Percentiles rank a stretch among this genome's conserved stretches.
Conservation (phyloP, 352 stramenopile species). For the Phytopythium boreale region DNA sequence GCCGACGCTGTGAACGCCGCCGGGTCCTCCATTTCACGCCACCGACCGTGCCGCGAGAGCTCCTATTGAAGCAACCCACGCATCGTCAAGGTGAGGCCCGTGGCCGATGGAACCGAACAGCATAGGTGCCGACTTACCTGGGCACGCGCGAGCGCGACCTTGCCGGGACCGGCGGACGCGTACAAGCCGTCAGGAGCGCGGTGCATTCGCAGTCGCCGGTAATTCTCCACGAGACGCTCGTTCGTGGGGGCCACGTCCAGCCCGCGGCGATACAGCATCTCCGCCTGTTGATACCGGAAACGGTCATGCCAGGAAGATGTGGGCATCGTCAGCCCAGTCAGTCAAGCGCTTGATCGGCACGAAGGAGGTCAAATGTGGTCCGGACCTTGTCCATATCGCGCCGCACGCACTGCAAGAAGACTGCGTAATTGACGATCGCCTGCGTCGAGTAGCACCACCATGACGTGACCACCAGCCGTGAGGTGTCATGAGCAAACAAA, state of each 20-base stretch:
- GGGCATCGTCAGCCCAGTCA: background rate
- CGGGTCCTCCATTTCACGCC: constrained; percentile 49
- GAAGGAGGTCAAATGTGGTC: background rate
- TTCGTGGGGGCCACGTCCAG: constrained; percentile 50
- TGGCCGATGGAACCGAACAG: background rate
- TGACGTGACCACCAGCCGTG: too few relatives aligned
- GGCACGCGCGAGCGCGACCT: constrained; percentile 36
- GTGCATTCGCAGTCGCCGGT: constrained; percentile 49
- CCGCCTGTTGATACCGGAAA: constrained; percentile 26
- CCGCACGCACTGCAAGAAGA: constrained; percentile 54
- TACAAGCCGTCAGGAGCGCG: constrained; percentile 50
- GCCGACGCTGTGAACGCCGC: constrained; percentile 18
- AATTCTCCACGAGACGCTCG: constrained; percentile 56
- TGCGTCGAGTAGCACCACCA: constrained; percentile 19
- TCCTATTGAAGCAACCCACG: constrained; percentile 10
- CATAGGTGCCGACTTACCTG: constrained; percentile 15
- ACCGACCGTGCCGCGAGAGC: constrained; percentile 15
- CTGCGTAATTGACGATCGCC: constrained; percentile 60
- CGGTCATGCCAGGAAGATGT: background rate
- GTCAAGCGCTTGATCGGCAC: background rate
- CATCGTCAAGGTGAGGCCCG: background rate
- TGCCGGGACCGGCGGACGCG: constrained; percentile 41
- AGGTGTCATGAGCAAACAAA: too few relatives aligned
- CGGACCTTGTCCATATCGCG: constrained; percentile 61
- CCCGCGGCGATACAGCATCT: constrained; percentile 61